Conservation (phyloP, 306 rosid genomes). For the Quercus ilex region DNA sequence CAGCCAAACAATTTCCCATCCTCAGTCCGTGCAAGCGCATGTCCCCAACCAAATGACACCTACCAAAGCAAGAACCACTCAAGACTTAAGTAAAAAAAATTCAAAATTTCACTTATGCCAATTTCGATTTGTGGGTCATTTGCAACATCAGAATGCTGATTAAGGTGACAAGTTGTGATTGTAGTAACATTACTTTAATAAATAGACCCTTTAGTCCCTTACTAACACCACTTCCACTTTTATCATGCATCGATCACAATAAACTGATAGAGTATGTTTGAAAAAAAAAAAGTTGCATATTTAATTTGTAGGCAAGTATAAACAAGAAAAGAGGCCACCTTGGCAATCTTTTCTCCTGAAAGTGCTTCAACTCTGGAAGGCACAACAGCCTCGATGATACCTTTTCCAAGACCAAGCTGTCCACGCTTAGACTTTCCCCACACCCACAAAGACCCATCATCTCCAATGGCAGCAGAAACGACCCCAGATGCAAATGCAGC, state of each 20-base stretch:
- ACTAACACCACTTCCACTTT: too few species aligned
- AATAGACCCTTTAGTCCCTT: too few species aligned
- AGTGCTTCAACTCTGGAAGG: slow-evolving; percentile 71
- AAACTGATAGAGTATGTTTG: too few species aligned
- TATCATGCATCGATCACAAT: too few species aligned
- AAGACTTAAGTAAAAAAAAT: neutral
- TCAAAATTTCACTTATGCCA: too few species aligned
- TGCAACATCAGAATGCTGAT: too few species aligned
- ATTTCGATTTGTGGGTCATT: too few species aligned
- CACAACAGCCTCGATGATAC: slow-evolving; percentile 42
- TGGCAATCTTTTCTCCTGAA: slow-evolving; percentile 55
- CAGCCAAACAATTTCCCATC: slow-evolving; percentile 90
- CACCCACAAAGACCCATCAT: slow-evolving; percentile 81
- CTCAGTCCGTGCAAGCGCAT: slow-evolving; percentile 70
- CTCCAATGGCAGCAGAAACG: slow-evolving; percentile 74
- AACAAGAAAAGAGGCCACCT: slow-evolving; percentile 38
- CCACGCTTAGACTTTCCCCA: slow-evolving; percentile 94
- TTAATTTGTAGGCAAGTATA: too few species aligned
- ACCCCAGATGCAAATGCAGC: slow-evolving; percentile 85
- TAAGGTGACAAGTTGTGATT: too few species aligned
- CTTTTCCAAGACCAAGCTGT: slow-evolving; percentile 83
- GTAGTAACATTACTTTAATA: too few species aligned
- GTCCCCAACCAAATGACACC: slow-evolving; percentile 98
- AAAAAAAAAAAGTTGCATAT: too few species aligned
- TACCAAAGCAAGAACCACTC: slow-evolving; percentile 30